These are phyloP conservation scores for Cymbomonas tetramitiformis DNA, from an alignment of 139 green algal genomes.

Conservation along the genomic window DNA sequence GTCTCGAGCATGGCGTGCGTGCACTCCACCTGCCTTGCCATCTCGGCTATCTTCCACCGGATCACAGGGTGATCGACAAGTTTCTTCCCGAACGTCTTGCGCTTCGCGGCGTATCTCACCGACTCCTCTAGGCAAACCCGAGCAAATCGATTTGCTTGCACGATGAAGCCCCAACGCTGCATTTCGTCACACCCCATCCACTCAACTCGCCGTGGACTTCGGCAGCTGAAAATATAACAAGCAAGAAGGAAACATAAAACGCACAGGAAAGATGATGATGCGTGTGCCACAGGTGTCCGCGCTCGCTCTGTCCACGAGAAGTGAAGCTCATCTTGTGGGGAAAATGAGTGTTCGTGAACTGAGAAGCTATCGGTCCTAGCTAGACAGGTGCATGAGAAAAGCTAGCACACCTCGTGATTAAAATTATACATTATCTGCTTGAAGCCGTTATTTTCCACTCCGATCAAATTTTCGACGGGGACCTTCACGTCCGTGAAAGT, in stretches of 20 bases:
- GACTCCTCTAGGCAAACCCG: constrained; percentile 27
- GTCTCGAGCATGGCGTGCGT: constrained; percentile 19
- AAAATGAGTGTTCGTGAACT: no score
- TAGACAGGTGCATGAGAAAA: no score
- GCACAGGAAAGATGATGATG: no score
- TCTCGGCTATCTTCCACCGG: constrained; percentile 25
- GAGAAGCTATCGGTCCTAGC: no score
- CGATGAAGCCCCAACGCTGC: constrained; percentile 23
- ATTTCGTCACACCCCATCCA: no score
- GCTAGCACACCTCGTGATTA: no score
- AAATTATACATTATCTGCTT: constrained; percentile 35
- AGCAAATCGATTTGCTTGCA: constrained; percentile 21
- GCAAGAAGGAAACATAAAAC: no score
- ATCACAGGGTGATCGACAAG: constrained; percentile 28
- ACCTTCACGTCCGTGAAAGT: constrained; percentile 30
- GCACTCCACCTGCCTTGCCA: constrained; percentile 24
- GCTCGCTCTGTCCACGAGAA: no score
- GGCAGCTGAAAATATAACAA: no score
- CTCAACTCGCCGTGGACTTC: no score
- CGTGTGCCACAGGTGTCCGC: no score
- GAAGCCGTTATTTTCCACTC: constrained; percentile 26
- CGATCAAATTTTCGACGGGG: constrained; percentile 27
- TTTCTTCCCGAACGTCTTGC: constrained; percentile 26
- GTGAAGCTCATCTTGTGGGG: no score
- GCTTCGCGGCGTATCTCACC: constrained; percentile 18